Percentiles rank a stretch among this genome's conserved stretches.
Conservation (phyloP, 768 basidiomycete species). For the Mycena vitilis region DNA sequence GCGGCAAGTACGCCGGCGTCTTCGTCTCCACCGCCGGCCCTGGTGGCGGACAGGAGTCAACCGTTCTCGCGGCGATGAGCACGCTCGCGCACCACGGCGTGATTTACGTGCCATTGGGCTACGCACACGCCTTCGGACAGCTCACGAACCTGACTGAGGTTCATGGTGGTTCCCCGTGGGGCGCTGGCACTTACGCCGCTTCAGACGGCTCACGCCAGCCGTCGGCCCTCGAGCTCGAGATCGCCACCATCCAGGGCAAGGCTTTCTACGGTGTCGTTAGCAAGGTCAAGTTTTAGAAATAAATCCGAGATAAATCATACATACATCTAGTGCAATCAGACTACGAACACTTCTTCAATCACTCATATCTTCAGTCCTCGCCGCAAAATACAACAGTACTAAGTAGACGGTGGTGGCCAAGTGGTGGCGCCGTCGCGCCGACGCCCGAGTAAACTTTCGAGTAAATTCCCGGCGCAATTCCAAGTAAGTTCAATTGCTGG, state of each 20-base stretch:
- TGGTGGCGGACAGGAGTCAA: slow-evolving; percentile 85
- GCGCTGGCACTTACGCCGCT: slow-evolving; percentile 77
- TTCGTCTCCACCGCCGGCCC: slow-evolving; percentile 80
- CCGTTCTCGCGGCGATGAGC: slow-evolving; percentile 61
- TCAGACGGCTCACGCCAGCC: slow-evolving; percentile 71
- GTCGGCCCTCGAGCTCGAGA: slow-evolving; percentile 63
- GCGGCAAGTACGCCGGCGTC: slow-evolving; percentile 79
- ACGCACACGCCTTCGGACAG: slow-evolving; percentile 57
- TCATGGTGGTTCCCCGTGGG: slow-evolving; percentile 83
- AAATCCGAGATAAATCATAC: too few relatives aligned
- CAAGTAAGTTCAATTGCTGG: too few relatives aligned
- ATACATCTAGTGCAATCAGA: too few relatives aligned
- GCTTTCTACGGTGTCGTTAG: slow-evolving; percentile 63
- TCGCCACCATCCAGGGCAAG: slow-evolving; percentile 69
- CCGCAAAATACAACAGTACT: too few relatives aligned
- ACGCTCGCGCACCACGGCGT: slow-evolving; percentile 81
- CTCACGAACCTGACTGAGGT: slow-evolving; percentile 60
- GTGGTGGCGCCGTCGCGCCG: too few relatives aligned
- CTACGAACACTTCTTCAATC: too few relatives aligned
- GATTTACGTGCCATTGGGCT: slow-evolving; percentile 79
- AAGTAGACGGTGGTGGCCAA: too few relatives aligned
- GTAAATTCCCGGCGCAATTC: too few relatives aligned
- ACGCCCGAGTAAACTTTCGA: too few relatives aligned
- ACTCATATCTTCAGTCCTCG: too few relatives aligned
- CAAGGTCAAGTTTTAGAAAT: slow-evolving; percentile 52